These are phyloP conservation scores for Suillus ampliporus DNA, from an alignment of 768 basidiomycete genomes.

Conservation along the genomic window DNA sequence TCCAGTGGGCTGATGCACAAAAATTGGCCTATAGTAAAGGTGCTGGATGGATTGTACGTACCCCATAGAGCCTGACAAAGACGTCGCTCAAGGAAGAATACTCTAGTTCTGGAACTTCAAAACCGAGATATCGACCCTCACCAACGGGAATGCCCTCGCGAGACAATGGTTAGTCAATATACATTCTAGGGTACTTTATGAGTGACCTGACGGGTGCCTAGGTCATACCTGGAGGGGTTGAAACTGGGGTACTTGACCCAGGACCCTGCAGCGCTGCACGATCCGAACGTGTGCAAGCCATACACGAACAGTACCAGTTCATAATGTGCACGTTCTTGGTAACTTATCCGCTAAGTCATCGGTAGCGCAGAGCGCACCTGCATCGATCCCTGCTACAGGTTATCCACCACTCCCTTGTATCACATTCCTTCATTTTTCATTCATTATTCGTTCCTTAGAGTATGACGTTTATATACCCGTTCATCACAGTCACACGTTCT, in stretches of 20 bases:
- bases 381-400: not conserved
- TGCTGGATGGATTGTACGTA: conserved; percentile 70
- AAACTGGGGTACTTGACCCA: conserved; percentile 62
- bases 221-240: conserved; percentile 75
- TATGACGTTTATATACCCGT: not conserved
- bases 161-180: conserved; percentile 62
- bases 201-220: conserved; percentile 29
- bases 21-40: conserved; percentile 65
- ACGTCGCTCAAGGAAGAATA: not conserved
- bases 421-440: not conserved
- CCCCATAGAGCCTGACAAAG: not conserved
- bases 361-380: not conserved
- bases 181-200: not conserved
- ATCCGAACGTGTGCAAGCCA: conserved; percentile 62
- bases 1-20: conserved; percentile 78
- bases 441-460: not conserved
- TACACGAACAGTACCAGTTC: conserved; percentile 37
- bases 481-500: too few relatives aligned
- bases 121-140: conserved; percentile 56
- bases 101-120: conserved; percentile 77
- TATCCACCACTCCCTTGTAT: not conserved
- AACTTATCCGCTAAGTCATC: not conserved
- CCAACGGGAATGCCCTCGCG: conserved; percentile 52
- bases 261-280: conserved; percentile 58
- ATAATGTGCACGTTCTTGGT: conserved; percentile 9